Conservation (phyloP, 805 yeast species). For the Barnettozyma salicaria region DNA sequence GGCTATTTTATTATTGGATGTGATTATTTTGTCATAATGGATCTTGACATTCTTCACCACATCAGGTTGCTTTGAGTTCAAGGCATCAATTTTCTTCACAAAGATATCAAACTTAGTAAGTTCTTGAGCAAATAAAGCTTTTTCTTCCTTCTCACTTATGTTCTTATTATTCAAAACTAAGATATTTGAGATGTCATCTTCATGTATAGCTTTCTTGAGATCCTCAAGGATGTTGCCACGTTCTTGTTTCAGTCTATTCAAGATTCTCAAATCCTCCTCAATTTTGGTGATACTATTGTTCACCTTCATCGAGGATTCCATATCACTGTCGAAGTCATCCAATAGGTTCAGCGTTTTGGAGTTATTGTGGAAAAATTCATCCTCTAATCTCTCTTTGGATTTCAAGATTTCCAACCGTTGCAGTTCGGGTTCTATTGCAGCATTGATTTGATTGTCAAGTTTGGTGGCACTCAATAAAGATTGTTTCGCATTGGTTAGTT, state of each 20-base stretch:
- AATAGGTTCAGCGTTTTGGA: constrained; percentile 41
- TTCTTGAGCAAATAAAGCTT: constrained; percentile 60
- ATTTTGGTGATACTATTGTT: constrained; percentile 41
- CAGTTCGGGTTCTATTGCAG: constrained; percentile 38
- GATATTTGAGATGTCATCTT: constrained; percentile 78
- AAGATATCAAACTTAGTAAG: constrained; percentile 69
- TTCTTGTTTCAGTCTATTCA: constrained; percentile 59
- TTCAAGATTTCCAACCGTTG: constrained; percentile 39
- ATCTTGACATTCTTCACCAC: constrained; percentile 42
- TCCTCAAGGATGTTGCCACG: constrained; percentile 55
- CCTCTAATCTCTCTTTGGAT: constrained; percentile 34
- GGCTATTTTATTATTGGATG: constrained; percentile 37
- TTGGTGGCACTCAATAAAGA: constrained; percentile 55
- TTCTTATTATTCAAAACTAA: constrained; percentile 60
- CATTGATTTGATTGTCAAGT: constrained; percentile 50
- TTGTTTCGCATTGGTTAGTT: constrained; percentile 49
- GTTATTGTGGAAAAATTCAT: constrained; percentile 15
- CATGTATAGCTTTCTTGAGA: constrained; percentile 62
- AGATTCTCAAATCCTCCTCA: constrained; percentile 52
- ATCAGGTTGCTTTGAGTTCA: constrained; percentile 58
- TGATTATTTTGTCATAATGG: constrained; percentile 41
- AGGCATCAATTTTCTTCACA: constrained; percentile 57
- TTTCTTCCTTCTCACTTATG: constrained; percentile 46
- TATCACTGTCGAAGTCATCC: constrained; percentile 54
- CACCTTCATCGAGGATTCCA: constrained; percentile 22